Conservation (phyloP, 352 stramenopile species). For the Thalassiosira livingstoniorum region DNA sequence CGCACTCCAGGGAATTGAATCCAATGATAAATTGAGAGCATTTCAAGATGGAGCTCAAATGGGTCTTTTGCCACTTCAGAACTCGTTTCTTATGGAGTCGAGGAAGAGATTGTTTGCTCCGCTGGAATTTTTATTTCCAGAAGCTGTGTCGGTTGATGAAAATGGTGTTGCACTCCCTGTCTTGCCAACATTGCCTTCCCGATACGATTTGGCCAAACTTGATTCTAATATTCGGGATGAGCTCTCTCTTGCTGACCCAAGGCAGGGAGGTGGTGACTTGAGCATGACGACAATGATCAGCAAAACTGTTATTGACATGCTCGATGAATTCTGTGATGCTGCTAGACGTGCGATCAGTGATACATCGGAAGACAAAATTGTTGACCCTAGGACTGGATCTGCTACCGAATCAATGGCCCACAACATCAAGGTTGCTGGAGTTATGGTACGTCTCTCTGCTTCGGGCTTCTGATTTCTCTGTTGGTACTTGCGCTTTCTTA, state of each 20-base stretch:
- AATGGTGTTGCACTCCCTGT: constrained; percentile 65
- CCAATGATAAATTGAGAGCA: background rate
- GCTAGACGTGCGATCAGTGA: constrained; percentile 72
- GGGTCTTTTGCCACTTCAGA: constrained; percentile 72
- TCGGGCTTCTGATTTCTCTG: background rate
- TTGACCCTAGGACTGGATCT: constrained; percentile 48
- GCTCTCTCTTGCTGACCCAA: constrained; percentile 77
- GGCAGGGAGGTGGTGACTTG: constrained; percentile 80
- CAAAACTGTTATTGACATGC: constrained; percentile 74
- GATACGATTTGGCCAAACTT: constrained; percentile 82
- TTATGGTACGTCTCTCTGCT: constrained; percentile 60
- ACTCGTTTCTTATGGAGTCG: constrained; percentile 73
- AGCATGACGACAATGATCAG: constrained; percentile 79
- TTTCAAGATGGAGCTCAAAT: constrained; percentile 32
- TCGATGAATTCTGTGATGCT: constrained; percentile 71
- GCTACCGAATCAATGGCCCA: constrained; percentile 70
- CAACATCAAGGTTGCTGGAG: constrained; percentile 76
- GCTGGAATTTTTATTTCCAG: constrained; percentile 81
- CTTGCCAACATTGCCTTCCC: constrained; percentile 69
- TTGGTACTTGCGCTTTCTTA: constrained; percentile 5
- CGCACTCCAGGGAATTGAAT: constrained; percentile 63
- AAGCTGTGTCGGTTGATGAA: constrained; percentile 76
- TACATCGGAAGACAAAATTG: constrained; percentile 56
- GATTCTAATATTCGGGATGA: constrained; percentile 80
- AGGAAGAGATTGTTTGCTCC: constrained; percentile 72